Evolutionary conservation across 352 stramenopile genomes (phyloP), one percentile per base, ranked within the genome.

Genomic region (Globisporangium yorkense): DNA sequence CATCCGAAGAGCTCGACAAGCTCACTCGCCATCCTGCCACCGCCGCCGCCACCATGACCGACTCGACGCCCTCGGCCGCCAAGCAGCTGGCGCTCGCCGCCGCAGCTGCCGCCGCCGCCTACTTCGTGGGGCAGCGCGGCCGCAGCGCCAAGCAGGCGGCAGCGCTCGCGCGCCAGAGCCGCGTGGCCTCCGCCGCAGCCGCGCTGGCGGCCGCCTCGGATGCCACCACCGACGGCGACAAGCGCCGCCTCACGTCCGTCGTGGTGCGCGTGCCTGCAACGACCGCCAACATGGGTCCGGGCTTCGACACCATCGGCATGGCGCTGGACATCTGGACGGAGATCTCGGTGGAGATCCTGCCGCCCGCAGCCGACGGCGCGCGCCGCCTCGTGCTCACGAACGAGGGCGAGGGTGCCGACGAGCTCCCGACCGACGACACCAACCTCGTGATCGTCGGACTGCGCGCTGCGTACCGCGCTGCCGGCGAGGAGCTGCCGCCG

Each of bases 281-380:
- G 55, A 98, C 96, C 5, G 97, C 97, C 57, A 99, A 99, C 77
- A 94, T 99, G 85, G 97, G 97, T 1, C 96, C 97, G 2, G 97
- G 97, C 59, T 99, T 97, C 63, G 97, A 99, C 71, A 99, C 94
- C 55, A 97, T 99, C 66, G 97, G 96, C 47, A 97, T 99, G 86
- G 96, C 96, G 13, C 88, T 99, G 29, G 97, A 99, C 78, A 97
- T 99, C 59, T 99, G 97, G 97, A 98, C 90, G 21, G 97, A 99
- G 80, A 96, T 99, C 41, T 98, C 96, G 21, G 96, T 98, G 5
- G 81, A 96, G 66, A 78, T 98, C 21, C 60, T 88, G 68, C 56
- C 68, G 27, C 68, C 71, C 5, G 63, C 66, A 10, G 62, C 60
- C 44, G 57, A 56, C 15, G 51, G 43, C 33, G 56, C 82, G 21